These are phyloP conservation scores for Lachancea sp. DNA, from an alignment of 805 yeast genomes.

Conservation along the genomic window DNA sequence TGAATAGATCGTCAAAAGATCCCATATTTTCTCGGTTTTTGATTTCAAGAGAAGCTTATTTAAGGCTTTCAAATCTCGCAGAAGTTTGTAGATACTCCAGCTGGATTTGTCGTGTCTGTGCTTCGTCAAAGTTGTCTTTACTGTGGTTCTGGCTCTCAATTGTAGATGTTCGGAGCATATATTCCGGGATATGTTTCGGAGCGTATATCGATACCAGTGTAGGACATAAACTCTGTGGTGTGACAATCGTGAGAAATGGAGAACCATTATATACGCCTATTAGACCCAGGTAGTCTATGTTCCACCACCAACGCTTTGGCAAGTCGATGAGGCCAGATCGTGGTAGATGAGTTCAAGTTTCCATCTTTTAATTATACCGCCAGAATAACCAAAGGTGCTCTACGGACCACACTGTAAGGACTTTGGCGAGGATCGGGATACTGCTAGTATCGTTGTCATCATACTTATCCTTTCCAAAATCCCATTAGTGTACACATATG, in stretches of 20 bases:
- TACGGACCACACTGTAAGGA: too few relatives aligned
- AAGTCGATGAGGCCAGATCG: too few relatives aligned
- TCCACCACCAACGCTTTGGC: too few relatives aligned
- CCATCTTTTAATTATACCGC: too few relatives aligned
- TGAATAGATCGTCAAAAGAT: constrained; percentile 7
- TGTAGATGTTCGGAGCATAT: constrained; percentile 15
- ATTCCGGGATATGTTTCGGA: constrained; percentile 22
- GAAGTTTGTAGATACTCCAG: constrained; percentile 18
- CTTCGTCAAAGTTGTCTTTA: constrained; percentile 10
- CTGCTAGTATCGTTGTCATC: too few relatives aligned
- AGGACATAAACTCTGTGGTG: constrained; percentile 29
- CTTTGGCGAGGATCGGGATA: too few relatives aligned
- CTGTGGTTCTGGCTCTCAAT: constrained; percentile 9
- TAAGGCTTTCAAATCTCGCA: constrained; percentile 14
- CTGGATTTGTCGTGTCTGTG: constrained; percentile 23
- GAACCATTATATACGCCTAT: constrained; percentile 17
- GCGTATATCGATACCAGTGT: constrained; percentile 26
- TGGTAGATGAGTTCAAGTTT: too few relatives aligned
- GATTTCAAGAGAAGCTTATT: constrained; percentile 10
- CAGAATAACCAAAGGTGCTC: too few relatives aligned
- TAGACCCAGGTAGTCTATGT: background rate
- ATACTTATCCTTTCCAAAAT: background rate
- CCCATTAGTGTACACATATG: background rate
- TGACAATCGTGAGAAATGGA: constrained; percentile 26
- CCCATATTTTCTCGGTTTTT: constrained; percentile 9